Base-by-base conservation (phyloP, 164 flowering plant genomes). In the Magnolia officinalis region DNA sequence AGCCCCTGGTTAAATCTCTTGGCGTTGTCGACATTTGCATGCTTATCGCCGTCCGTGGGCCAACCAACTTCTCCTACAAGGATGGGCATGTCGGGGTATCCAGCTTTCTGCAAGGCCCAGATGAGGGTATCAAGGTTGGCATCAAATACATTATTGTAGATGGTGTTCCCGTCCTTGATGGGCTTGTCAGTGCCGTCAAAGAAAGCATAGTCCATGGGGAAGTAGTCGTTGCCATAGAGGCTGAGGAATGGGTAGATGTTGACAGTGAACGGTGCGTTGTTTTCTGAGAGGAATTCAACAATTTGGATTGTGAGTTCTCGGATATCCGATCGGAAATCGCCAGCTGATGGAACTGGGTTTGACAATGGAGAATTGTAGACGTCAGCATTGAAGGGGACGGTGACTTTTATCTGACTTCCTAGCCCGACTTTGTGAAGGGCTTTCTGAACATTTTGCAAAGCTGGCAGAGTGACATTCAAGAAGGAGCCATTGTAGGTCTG, bases 191-290 rank as follows among this genome's bases (percentile, higher is more conserved):
- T 23, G 10, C 91, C 97, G 31, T 91, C 97, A 64, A 96, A 94
- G 82, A 94, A 96, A 19, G 99, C 99, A 50, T 67, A 94, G 14
- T 92, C 97, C n/a, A 87, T 1, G 0, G 99, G 99, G 82, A 96
- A 94, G 85, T 89, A 81, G 1, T 50, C 75, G 55, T 91, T 84
- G 19, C 86, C 81, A 29, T 94, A 92, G 63, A 96, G 92, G 71
- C 97, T 90, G 75, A 96, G 89, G 84, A 96, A 96, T 0, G 99
- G 99, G 78, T 96, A 94, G 65, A 92, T 96, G 81, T 94, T 96
- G 80, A 96, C 97, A 0, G 91, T 87, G 83, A 94, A 91, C 37
- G 99, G 99, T 0, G 96, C 88, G 1, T 86, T 81, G 81, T 90
- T 87, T 67, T 82, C 70, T 59, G 76, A 63, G 61, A 93, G 81